A percentile compares a stretch with the other conserved stretches of the same genome.
Conservation (phyloP, 192 early-diverging fungal genomes). For the Coemansia sp. region DNA sequence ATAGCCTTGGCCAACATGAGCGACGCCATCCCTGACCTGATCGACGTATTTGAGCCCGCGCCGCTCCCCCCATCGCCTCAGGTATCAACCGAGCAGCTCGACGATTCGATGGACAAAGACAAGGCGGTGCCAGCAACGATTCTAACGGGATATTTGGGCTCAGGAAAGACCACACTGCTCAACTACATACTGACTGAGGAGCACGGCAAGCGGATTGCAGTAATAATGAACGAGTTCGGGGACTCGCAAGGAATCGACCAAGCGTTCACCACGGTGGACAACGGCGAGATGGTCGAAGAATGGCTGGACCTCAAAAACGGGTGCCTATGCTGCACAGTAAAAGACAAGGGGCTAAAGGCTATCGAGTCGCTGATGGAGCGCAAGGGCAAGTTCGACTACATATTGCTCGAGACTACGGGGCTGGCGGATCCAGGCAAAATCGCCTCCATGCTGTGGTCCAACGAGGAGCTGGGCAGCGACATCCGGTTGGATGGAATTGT, state of each 20-base stretch:
- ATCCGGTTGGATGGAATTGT: slow-evolving; percentile 90
- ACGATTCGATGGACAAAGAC: background rate
- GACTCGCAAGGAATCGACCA: slow-evolving; percentile 95
- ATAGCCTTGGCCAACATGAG: slow-evolving; percentile 11
- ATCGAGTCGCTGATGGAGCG: slow-evolving; percentile 92
- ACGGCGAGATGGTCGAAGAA: slow-evolving; percentile 85
- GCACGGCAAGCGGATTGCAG: slow-evolving; percentile 94
- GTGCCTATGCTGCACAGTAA: slow-evolving; percentile 96
- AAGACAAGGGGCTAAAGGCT: slow-evolving; percentile 92
- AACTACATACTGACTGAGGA: slow-evolving; percentile 78
- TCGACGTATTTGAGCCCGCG: slow-evolving; percentile 7
- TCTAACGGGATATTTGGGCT: slow-evolving; percentile 70
- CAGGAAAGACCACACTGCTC: slow-evolving; percentile 92
- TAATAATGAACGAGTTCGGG: slow-evolving; percentile 99
- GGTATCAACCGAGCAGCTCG: background rate
- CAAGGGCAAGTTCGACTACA: slow-evolving; percentile 92
- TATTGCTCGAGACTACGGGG: slow-evolving; percentile 93
- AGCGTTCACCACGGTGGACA: slow-evolving; percentile 71
- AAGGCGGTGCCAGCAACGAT: slow-evolving; percentile 54
- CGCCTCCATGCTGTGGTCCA: slow-evolving; percentile 95
- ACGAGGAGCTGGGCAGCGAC: slow-evolving; percentile 86
- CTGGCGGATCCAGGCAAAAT: slow-evolving; percentile 76
- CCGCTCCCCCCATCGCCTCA: background rate
- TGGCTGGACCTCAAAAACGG: slow-evolving; percentile 98
- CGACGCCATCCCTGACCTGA: slow-evolving; percentile 45